Evolutionary conservation across 2,329 filamentous ascomycete species (phyloP), one percentile per base, ranked within the genome.

Genomic region (Fusarium sterilihyphosum): DNA sequence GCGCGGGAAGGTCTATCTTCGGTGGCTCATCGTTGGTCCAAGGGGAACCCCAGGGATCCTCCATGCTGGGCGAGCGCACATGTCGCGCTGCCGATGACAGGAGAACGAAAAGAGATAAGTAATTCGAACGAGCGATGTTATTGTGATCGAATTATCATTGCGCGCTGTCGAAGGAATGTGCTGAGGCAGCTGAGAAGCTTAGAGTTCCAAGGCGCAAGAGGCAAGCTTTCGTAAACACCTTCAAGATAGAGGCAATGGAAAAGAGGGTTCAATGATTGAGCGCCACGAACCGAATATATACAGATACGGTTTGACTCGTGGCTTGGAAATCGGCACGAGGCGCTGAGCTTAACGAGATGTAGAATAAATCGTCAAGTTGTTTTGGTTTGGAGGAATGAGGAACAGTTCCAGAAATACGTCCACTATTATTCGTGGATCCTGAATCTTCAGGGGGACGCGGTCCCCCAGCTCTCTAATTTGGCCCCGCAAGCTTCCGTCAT

Each of bases 21-120:
- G 79, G 83, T 20, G 80, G 76, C 66, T 77, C 70, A 58, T 81
- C 67, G 73, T 73, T 84, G 68, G 86, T 85, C 89, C 89, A 90
- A 82, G 89, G 89, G 76, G 88, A 90, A 81, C 86, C 87, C 89
- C 89, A 91, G 77, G 89, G 88, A 88, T 91, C 88, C 80, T 91
- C 89, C 89, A 91, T 91, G 73, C 79, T 83, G 80, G 73, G 74
- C 79, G 77, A 77, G 73, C 71, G 74, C 43, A 80, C 81, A 80
- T 82, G 77, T 80, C 81, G 81, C 74, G 78, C 71, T 65, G 70
- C 67, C 70, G 47, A 69, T 70, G 47, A 62, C 38, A 59, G 60
- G 63, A 62, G 49, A 33, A 29, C 47, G 47, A 47, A 40, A 44
- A 37, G 63, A 61, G 47, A 52, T 31, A n/a, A 49, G 24, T 29